Conservation (phyloP, 108 stramenopile genomes). For the Chaetoceros tenuissimus region DNA sequence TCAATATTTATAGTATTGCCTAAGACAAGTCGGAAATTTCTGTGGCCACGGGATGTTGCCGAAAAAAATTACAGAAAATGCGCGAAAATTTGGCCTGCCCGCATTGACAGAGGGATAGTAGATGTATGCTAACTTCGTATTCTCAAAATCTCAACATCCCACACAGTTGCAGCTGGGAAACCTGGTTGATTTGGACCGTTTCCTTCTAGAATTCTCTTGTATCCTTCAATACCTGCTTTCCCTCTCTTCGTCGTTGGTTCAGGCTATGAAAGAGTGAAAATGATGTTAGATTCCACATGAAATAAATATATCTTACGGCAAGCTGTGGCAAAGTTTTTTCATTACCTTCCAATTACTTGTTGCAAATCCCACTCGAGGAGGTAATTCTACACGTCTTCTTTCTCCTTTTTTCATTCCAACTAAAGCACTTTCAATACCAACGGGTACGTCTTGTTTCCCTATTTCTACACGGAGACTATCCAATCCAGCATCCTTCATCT, state of each 20-base stretch:
- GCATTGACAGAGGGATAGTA: no score
- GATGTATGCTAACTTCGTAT: conserved; percentile 19
- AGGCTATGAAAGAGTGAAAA: no score
- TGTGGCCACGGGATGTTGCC: no score
- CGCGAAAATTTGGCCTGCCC: no score
- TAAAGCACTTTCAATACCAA: conserved; percentile 42
- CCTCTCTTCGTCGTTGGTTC: conserved; percentile 31
- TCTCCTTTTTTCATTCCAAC: conserved; percentile 48
- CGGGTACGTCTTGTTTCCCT: conserved; percentile 27
- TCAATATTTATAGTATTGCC: no score
- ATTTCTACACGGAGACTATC: conserved; percentile 23
- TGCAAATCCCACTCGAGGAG: conserved; percentile 40
- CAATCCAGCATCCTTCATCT: conserved; percentile 23
- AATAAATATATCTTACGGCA: no score
- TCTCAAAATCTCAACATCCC: conserved; percentile 43
- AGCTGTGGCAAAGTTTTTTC: no score
- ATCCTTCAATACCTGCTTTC: conserved; percentile 20
- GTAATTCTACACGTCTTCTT: conserved; percentile 34
- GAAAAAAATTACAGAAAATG: no score
- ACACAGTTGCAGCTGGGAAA: conserved; percentile 43
- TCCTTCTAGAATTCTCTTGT: conserved; percentile 32
- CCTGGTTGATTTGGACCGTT: conserved; percentile 33
- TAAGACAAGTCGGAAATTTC: no score
- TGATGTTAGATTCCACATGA: no score
- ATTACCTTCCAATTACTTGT: conserved; percentile 39